Conservation (phyloP, 495 filamentous ascomycete genomes). For the Aspergillus leporis region DNA sequence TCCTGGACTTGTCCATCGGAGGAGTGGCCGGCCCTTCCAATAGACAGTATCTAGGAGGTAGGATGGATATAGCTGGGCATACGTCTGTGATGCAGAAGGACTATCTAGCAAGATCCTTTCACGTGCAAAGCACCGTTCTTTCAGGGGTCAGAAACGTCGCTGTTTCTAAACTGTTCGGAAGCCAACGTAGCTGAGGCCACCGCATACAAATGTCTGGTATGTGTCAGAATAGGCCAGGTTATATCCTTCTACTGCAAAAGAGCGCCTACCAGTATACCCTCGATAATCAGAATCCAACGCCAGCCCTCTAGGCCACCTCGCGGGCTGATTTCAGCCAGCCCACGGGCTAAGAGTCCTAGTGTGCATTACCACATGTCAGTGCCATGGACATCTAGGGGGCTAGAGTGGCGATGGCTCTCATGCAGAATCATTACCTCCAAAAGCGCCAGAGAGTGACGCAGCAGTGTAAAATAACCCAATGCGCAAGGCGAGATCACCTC, state of each 20-base stretch:
- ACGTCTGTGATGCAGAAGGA: constrained; percentile 37
- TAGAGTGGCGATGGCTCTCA: not conserved
- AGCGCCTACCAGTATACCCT: constrained; percentile 53
- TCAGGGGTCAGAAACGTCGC: constrained; percentile 51
- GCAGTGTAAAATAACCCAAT: constrained; percentile 76
- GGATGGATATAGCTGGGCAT: constrained; percentile 5
- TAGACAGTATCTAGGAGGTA: too few species aligned
- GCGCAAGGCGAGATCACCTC: constrained; percentile 68
- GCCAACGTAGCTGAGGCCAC: constrained; percentile 53
- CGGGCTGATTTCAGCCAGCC: constrained; percentile 62
- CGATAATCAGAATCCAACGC: constrained; percentile 68
- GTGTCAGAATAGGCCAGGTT: not conserved
- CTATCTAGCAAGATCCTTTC: constrained; percentile 41
- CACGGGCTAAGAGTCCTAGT: constrained; percentile 64
- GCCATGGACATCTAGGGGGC: not conserved
- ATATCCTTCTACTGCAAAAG: not conserved
- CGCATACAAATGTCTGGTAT: constrained; percentile 52
- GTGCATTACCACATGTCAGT: not conserved
- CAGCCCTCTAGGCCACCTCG: constrained; percentile 52
- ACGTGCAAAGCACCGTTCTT: constrained; percentile 47
- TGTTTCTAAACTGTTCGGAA: constrained; percentile 54
- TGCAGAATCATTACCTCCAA: constrained; percentile 53
- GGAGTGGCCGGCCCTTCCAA: too few species aligned
- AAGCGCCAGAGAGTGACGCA: constrained; percentile 68
- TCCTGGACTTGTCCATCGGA: not conserved